Base-by-base conservation (phyloP, 352 stramenopile genomes). In the Pythium vanterpoolii region DNA sequence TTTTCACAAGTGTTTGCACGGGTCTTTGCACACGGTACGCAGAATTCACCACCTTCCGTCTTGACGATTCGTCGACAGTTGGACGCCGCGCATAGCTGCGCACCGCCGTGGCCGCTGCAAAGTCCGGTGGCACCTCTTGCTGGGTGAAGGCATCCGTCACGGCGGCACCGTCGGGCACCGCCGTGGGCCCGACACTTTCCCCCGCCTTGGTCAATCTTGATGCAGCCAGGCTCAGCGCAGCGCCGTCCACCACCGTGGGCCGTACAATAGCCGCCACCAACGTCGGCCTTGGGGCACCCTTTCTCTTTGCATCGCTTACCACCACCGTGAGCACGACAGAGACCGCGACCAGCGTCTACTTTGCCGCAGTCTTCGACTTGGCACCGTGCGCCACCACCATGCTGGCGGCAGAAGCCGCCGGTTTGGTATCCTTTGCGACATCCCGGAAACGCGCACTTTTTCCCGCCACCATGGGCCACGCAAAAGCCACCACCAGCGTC, bases 251-350 rank as follows among this genome's bases (percentile, higher is more conserved):
- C 86, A 27, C 86, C 86, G 48, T 95, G 86, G 5, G 75, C 64
- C 4, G 87, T 95, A 62, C 86, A 96, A 34, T 87, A 88, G 1
- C 86, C 86, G 26, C 86, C 85, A 26, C 85, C 86, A 28, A 96
- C 83, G 51, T 94, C 84, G 3, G 84, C 82, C 61, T 92, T 92
- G 8, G 72, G 54, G 64, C 84, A 94, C 0, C 45, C 66, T 18
- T 51, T 36, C 23, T 69, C 52, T 54, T 88, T 77, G 23, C 84
- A 94, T 14, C 84, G 82, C 45, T 83, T 89, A 8, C 84, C 84
- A 14, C 84, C 84, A 28, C 84, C 84, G 46, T 94, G 84, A 1
- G 69, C 76, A 21, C 84, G 76, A 72, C 84, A 94, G 39, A 94
- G 48, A 5, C 84, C 84, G 18, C 68, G 78, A 1, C 84, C 84